Conservation (phyloP, 2,329 filamentous ascomycete genomes). For the Colletotrichum costaricense region DNA sequence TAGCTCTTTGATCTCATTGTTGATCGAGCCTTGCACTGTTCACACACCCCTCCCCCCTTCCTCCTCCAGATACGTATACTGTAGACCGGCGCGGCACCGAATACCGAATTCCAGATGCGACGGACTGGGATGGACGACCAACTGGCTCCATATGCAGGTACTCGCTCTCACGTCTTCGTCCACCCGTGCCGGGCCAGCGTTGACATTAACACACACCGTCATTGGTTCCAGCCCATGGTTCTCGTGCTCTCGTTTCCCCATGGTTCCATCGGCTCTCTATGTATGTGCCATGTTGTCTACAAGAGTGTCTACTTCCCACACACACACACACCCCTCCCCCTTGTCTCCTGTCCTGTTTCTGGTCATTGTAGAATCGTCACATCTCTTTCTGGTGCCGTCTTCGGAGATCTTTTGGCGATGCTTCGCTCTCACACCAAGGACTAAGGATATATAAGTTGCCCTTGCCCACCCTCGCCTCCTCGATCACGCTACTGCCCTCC, state of each 20-base stretch:
- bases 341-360: background rate
- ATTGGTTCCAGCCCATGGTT: conserved; percentile 2
- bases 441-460: conserved; percentile 1
- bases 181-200: background rate
- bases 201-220: background rate
- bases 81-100: conserved; percentile 24
- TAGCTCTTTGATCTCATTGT: background rate
- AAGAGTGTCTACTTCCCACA: background rate
- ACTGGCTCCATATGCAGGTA: conserved; percentile 8
- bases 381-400: conserved; percentile 4
- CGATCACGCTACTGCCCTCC: conserved; percentile 3
- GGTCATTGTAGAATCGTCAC: background rate
- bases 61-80: background rate
- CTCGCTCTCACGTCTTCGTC: background rate
- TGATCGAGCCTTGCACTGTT: background rate
- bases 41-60: background rate
- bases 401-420: conserved; percentile 20
- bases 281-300: background rate
- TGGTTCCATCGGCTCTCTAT: conserved; percentile 10
- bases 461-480: conserved; percentile 10
- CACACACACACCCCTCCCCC: background rate
- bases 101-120: conserved; percentile 28
- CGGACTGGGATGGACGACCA: conserved; percentile 4
- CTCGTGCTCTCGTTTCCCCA: conserved; percentile 3
- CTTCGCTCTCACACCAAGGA: background rate